Conservation (phyloP, 78 protist genomes). For the Blattamonas nauphoetae region DNA sequence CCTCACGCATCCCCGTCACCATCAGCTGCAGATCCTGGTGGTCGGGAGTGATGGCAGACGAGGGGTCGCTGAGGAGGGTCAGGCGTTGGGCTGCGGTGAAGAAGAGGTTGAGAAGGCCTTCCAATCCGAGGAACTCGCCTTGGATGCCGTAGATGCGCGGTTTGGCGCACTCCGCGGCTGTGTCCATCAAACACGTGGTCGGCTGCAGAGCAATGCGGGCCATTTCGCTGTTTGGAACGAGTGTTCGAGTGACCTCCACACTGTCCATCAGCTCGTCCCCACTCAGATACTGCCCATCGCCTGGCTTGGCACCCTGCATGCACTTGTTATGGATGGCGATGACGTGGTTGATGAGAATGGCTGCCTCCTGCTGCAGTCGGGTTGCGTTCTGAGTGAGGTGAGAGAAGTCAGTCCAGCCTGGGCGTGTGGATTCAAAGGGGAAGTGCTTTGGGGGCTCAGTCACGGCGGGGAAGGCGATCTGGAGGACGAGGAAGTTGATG, state of each 20-base stretch:
- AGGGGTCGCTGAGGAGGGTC: no score
- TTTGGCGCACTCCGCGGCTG: neutral
- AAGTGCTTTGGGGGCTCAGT: no score
- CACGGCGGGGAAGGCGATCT: no score
- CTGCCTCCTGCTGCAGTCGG: conserved; percentile 3
- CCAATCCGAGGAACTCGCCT: neutral
- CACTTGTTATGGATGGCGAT: neutral
- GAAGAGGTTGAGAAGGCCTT: neutral
- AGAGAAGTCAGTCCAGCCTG: neutral
- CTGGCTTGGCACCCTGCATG: neutral
- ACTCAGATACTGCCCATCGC: neutral
- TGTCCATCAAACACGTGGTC: neutral
- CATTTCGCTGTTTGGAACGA: neutral
- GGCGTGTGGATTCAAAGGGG: no score
- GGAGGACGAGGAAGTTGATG: no score
- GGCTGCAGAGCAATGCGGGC: no score
- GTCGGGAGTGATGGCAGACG: no score
- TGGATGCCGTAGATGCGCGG: neutral
- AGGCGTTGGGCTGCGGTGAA: neutral
- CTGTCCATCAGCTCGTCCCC: neutral
- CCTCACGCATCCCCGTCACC: no score
- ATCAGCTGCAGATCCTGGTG: no score
- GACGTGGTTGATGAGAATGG: neutral
- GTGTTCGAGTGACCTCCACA: neutral
- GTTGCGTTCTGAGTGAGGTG: neutral